A percentile compares a stretch with the other conserved stretches of the same genome.
Conservation (phyloP, 345 rosid genomes). For the Turritis glabra region DNA sequence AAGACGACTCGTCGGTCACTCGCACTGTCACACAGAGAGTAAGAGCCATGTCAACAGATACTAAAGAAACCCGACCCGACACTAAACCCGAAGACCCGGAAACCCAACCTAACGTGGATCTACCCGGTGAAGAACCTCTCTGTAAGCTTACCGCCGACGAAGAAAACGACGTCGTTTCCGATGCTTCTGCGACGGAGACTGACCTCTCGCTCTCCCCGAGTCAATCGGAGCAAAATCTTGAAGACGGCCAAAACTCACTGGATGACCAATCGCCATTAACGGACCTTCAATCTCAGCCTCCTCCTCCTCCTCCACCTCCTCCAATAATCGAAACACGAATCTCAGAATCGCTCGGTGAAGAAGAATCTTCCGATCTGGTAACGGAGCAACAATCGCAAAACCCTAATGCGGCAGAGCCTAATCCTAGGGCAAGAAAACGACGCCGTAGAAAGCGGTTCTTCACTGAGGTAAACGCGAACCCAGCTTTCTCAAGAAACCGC, state of each 20-base stretch:
- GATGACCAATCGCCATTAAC: slow-evolving; percentile 42
- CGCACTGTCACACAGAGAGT: not conserved
- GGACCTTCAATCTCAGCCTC: slow-evolving; percentile 34
- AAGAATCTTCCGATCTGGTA: slow-evolving; percentile 68
- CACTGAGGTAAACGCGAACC: slow-evolving; percentile 76
- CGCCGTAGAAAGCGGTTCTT: slow-evolving; percentile 88
- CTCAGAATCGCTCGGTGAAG: slow-evolving; percentile 66
- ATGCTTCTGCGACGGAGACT: slow-evolving; percentile 57
- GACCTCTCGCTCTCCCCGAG: slow-evolving; percentile 45
- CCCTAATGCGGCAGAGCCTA: slow-evolving; percentile 52
- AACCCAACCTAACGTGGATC: slow-evolving; percentile 7
- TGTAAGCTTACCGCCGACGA: slow-evolving; percentile 40
- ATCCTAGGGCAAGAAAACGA: slow-evolving; percentile 59
- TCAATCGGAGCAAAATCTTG: slow-evolving; percentile 46
- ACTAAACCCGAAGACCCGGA: slow-evolving; percentile 17
- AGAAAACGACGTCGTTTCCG: slow-evolving; percentile 46
- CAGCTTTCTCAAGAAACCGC: slow-evolving; percentile 62
- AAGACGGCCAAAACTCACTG: slow-evolving; percentile 44
- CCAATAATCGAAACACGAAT: slow-evolving; percentile 48
- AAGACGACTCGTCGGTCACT: not conserved
- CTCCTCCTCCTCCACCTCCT: slow-evolving; percentile 1
- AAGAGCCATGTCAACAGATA: slow-evolving; percentile 17
- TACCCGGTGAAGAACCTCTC: slow-evolving; percentile 22
- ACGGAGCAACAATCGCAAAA: slow-evolving; percentile 52
- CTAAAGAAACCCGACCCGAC: slow-evolving; percentile 29